Base-by-base conservation (phyloP, 176 grass and related monocot species). In the Secale cereale region DNA sequence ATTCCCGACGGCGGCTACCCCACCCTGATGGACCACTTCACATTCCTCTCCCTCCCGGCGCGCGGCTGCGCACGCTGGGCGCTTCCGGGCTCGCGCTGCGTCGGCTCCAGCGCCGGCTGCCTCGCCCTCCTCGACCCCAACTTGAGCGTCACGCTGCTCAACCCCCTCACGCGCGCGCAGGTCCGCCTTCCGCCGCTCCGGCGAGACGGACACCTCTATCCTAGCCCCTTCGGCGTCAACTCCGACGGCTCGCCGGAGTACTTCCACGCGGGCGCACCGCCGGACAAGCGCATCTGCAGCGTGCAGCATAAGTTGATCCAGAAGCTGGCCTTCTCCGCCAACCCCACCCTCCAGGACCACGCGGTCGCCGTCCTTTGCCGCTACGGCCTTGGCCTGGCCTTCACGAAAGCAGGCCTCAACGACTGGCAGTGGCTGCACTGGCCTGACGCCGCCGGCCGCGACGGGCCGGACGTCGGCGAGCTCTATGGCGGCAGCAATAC, bases 101-200 rank as follows among this genome's bases (percentile, higher is more conserved):
- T 68, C 27, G 62, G 78, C 78, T 81, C 62, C 78, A 33, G 27
- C 62, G 62, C 27, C 10, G 62, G 78, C 14, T 81, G 62, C 62
- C 40, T 81, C 17, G 41, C 78, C 62, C 19, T 67, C 40, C 2
- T 81, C n/a, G 40, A 81, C 28, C 10, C 3, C 2, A n/a, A 7
- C 62, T 1, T 67, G 39, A 2, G 6, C 28, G 65, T 81, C 40
- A 52, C 28, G 26, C 78, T 81, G 27, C 16, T 50, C 19, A 81
- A 81, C 41, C 78, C 62, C 17, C 17, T 81, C 27, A 32, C 62
- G 3, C 6, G 1, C 0, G 62, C 17, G 40, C 15, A 20, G 8
- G 40, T 81, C 61, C 78, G 17, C 39, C 78, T 52, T 63, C 78
- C 78, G 40, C 26, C 78, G 39, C 62, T 81, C 17, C 36, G 23